Conservation (phyloP, 192 early-diverging fungal species). For the Pilobolus umbonatus region DNA sequence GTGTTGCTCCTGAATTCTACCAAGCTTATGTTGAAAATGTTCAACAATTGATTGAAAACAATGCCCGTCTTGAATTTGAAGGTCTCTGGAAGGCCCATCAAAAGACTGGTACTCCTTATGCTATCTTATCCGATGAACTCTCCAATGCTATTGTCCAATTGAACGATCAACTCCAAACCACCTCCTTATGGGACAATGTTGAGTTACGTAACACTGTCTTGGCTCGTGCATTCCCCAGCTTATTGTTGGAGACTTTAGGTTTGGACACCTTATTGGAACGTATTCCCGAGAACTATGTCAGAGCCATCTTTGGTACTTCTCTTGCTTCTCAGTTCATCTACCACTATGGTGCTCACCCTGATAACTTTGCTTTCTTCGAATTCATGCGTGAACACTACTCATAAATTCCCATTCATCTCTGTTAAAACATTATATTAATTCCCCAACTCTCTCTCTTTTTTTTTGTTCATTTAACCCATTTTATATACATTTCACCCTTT, state of each 20-base stretch:
- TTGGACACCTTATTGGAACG: conserved; percentile 84
- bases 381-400: conserved; percentile 61
- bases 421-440: too few species aligned
- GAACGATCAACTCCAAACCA: conserved; percentile 88
- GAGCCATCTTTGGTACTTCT: conserved; percentile 96
- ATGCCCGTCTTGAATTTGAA: conserved; percentile 97
- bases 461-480: too few species aligned
- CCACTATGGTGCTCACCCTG: conserved; percentile 89
- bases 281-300: conserved; percentile 91
- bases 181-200: conserved; percentile 90
- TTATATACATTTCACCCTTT: too few species aligned
- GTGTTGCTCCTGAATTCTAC: conserved; percentile 80
- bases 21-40: conserved; percentile 90
- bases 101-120: conserved; percentile 73
- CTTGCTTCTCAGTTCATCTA: conserved; percentile 95
- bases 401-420: too few species aligned
- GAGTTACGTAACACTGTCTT: conserved; percentile 78
- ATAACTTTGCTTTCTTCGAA: conserved; percentile 98
- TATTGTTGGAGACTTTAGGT: conserved; percentile 85
- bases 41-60: conserved; percentile 89
- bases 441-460: not conserved
- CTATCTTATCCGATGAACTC: conserved; percentile 86
- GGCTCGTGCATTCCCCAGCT: conserved; percentile 87
- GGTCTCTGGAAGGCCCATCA: conserved; percentile 86
- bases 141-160: conserved; percentile 89